Evolutionary conservation across 257 asterid species (phyloP).

Genomic region (Solanum megistacrolobum): DNA sequence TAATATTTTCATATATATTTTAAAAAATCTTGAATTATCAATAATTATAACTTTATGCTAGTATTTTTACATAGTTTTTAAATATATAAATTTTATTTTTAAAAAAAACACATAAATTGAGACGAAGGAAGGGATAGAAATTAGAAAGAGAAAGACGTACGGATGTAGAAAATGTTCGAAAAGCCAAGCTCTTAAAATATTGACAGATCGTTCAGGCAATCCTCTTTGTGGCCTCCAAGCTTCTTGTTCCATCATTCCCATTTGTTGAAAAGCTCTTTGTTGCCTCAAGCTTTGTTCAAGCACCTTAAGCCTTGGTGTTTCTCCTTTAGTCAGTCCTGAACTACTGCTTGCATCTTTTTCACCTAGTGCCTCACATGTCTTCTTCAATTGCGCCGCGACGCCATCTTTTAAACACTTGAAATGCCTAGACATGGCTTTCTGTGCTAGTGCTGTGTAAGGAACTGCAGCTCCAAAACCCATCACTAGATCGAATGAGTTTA

Average conservation of each 20-base stretch:
- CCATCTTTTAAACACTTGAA: conserved; percentile 90
- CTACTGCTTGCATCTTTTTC: conserved; percentile 65
- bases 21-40: not conserved
- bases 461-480: conserved; percentile 92
- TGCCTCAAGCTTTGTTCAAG: conserved; percentile 79
- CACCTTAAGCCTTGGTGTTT: conserved; percentile 71
- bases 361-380: conserved; percentile 63
- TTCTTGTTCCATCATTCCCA: conserved; percentile 97
- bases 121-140: not conserved
- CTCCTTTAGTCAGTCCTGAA: conserved; percentile 84
- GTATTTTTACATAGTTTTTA: too few species aligned
- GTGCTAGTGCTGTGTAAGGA: conserved; percentile 82
- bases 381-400: conserved; percentile 50
- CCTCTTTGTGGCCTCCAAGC: conserved; percentile 98
- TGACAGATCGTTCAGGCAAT: conserved; percentile 87
- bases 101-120: not conserved
- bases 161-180: conserved; percentile 98
- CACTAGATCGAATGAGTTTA: conserved; percentile 84
- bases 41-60: not conserved
- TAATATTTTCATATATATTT: too few species aligned
- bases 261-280: conserved; percentile 78
- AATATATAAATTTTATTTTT: too few species aligned
- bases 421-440: conserved; percentile 92
- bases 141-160: conserved; percentile 31
- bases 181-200: conserved; percentile 92